phyloP scores from a whole-genome alignment of 345 rosid genomes.

The Populus pruinosa region DNA sequence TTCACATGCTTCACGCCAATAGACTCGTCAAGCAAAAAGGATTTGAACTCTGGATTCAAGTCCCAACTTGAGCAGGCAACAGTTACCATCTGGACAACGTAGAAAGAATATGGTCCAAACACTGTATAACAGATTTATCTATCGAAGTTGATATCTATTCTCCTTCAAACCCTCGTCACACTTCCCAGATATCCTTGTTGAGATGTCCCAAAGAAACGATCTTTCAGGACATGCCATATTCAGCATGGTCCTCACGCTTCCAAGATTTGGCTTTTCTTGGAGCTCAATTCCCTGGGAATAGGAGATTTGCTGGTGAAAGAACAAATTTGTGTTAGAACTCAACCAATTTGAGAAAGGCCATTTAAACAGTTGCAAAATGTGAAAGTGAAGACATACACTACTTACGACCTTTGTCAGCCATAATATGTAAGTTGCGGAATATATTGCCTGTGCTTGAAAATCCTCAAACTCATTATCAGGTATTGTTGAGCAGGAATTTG shows the following conservation, averaged over 20 bases:
- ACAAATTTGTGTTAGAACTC: slow-evolving; percentile 7
- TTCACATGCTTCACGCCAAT: neutral
- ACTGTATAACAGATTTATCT: too few relatives aligned
- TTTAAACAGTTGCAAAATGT: neutral
- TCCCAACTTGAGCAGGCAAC: neutral
- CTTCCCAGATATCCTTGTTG: slow-evolving; percentile 4
- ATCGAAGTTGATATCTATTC: neutral
- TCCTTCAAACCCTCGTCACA: neutral
- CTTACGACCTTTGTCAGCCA: slow-evolving; percentile 72
- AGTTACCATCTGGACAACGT: neutral
- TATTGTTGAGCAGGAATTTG: slow-evolving; percentile 44
- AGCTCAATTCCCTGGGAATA: slow-evolving; percentile 31
- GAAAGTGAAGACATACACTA: neutral
- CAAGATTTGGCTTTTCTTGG: slow-evolving; percentile 40
- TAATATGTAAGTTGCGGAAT: slow-evolving; percentile 53
- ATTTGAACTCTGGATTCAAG: neutral
- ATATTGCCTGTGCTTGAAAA: slow-evolving; percentile 59
- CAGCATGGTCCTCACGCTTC: slow-evolving; percentile 32
- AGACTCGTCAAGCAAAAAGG: neutral
- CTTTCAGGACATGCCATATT: slow-evolving; percentile 39
- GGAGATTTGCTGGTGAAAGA: slow-evolving; percentile 48
- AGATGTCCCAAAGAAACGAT: slow-evolving; percentile 39
- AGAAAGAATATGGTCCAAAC: neutral
- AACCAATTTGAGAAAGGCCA: neutral
- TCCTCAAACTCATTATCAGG: slow-evolving; percentile 58